Base-by-base conservation (phyloP, 371 early-diverging fungal genomes). In the Spraguea lophii region DNA sequence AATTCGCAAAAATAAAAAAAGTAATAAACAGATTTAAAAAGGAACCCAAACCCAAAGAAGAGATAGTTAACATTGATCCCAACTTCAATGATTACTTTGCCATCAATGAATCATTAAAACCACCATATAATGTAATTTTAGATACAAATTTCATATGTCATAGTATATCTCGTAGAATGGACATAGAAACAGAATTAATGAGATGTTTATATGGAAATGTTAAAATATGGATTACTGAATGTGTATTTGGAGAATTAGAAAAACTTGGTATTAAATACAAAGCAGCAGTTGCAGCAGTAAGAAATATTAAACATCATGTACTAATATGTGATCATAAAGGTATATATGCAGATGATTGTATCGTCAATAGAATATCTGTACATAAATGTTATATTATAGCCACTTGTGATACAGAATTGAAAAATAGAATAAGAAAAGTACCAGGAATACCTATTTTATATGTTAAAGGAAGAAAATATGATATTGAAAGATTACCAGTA, bases 111-210 rank as follows among this genome's bases (percentile, higher is more conserved):
- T 80, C 88, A 13, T 74, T 98, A 16, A 88, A 81, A 2, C 97
- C 99, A 35, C 99, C 99, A 24, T 98, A 95, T 70, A 83, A 84
- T 56, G 80, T 98, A 26, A 72, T 98, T 9, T 80, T 98, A 32
- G 99, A 98, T 74, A 95, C 99, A 60, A 98, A 98, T 71, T 98
- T 97, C 64, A 93, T 98, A 75, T 94, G 95, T 74, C 89, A 92
- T 60, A 83, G 91, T 16, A 85, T 98, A 59, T 86, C 91, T 66
- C 92, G 92, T 77, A 92, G 92, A 67, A 76, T 94, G 25, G 95
- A 95, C 66, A 75, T 91, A 36, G 78, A 89, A 34, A 81, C 85
- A 59, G 80, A 84, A 12, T 83, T 93, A 82, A 91, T 94, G 88
- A 89, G 89, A 65, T 92, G 91, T 65, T 74, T 95, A 17, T 85